Evolutionary conservation across 768 basidiomycete species (phyloP).

Genomic region (Nidula microcarpa): DNA sequence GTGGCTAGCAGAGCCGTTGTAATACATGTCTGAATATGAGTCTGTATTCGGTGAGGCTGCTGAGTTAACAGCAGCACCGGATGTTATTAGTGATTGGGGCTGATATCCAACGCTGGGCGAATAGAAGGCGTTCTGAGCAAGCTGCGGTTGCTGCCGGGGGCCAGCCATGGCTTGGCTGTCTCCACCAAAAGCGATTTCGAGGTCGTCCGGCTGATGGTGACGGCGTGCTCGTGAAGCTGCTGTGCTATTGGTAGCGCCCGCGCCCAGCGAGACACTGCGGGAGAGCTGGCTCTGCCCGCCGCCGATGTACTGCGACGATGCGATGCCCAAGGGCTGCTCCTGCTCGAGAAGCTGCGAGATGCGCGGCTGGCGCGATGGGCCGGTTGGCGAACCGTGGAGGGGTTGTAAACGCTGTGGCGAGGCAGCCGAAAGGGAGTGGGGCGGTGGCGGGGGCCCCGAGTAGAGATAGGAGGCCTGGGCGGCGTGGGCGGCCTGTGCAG

Average conservation of each 20-base stretch:
- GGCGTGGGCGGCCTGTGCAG: conserved; percentile 47
- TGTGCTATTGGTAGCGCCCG: conserved; percentile 31
- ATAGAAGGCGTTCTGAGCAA: conserved; percentile 49
- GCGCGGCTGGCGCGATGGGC: conserved; percentile 48
- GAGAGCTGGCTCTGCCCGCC: conserved; percentile 50
- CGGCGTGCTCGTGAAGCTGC: conserved; percentile 51
- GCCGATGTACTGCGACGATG: conserved; percentile 48
- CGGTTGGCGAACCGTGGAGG: conserved; percentile 45
- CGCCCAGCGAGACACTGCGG: conserved; percentile 66
- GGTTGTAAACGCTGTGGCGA: conserved; percentile 46
- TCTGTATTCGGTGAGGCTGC: conserved; percentile 35
- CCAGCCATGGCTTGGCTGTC: conserved; percentile 31
- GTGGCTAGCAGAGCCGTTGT: conserved; percentile 43
- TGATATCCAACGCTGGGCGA: conserved; percentile 58
- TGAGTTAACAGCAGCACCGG: conserved; percentile 25
- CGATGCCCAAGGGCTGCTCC: conserved; percentile 44
- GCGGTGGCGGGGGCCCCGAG: conserved; percentile 53
- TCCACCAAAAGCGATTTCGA: conserved; percentile 46
- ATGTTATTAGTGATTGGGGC: conserved; percentile 38
- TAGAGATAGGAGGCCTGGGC: conserved; percentile 53
- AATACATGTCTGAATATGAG: conserved; percentile 62
- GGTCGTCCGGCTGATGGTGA: conserved; percentile 68
- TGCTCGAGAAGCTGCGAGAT: conserved; percentile 67
- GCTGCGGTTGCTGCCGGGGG: conserved; percentile 39
- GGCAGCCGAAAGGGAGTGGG: conserved; percentile 30